Conservation (phyloP, 352 stramenopile genomes). For the Phytophthora europaea region DNA sequence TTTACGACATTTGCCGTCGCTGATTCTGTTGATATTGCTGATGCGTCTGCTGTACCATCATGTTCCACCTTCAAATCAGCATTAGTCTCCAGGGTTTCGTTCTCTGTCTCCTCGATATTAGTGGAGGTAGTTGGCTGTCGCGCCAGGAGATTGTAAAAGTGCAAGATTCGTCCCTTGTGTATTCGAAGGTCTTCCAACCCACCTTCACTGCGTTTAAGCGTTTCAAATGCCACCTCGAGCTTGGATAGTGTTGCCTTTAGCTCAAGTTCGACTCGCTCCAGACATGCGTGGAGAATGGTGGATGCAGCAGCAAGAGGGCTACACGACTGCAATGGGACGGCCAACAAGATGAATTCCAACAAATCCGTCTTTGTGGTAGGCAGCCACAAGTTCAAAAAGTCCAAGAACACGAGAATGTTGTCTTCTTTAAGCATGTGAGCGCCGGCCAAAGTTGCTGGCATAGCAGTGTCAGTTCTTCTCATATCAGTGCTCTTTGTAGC, state of each 20-base stretch:
- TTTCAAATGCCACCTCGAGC: slow-evolving; percentile 17
- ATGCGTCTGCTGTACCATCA: neutral
- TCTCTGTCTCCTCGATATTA: neutral
- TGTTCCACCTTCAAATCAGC: neutral
- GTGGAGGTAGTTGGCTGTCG: neutral
- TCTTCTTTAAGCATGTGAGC: slow-evolving; percentile 32
- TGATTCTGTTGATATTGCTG: neutral
- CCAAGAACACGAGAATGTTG: slow-evolving; percentile 14
- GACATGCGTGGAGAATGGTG: slow-evolving; percentile 21
- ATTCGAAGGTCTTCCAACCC: slow-evolving; percentile 29
- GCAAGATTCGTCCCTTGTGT: slow-evolving; percentile 7
- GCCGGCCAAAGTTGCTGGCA: neutral
- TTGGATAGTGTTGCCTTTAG: slow-evolving; percentile 12
- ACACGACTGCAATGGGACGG: slow-evolving; percentile 8
- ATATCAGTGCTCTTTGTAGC: slow-evolving; percentile 7
- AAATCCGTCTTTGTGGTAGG: slow-evolving; percentile 12
- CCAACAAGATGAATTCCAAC: slow-evolving; percentile 18
- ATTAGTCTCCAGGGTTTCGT: neutral
- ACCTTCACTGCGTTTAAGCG: slow-evolving; percentile 8
- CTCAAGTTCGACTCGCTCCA: slow-evolving; percentile 20
- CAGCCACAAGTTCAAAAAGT: slow-evolving; percentile 20
- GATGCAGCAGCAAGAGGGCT: slow-evolving; percentile 2
- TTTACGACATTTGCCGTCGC: slow-evolving; percentile 4
- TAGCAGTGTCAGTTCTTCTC: neutral
- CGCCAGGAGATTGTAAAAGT: slow-evolving; percentile 21